Evolutionary conservation across 129 eudicot species (phyloP).

Genomic region (Artemisia tridentata): DNA sequence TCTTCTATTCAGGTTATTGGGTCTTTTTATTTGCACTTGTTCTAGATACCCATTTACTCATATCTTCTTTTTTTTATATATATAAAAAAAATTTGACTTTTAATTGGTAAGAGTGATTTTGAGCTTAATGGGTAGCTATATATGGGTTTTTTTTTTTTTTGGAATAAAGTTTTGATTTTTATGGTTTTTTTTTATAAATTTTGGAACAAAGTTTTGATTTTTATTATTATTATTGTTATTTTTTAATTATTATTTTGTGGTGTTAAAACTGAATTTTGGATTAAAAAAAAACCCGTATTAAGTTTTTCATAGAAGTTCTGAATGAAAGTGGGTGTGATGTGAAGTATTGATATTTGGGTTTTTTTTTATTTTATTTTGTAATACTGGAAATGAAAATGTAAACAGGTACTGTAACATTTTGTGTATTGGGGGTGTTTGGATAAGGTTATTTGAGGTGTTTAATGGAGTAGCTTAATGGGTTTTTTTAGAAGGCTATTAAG

Average conservation of each 20-base stretch:
- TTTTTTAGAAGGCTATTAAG: background rate
- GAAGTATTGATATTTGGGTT: too few relatives aligned
- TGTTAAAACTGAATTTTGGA: background rate
- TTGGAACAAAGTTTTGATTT: background rate
- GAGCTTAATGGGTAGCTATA: slow-evolving; percentile 15
- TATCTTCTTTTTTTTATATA: background rate
- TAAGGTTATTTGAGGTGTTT: background rate
- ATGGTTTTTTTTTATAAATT: background rate
- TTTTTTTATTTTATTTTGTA: too few relatives aligned
- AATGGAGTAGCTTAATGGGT: background rate
- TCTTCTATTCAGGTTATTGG: background rate
- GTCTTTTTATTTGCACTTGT: slow-evolving; percentile 16
- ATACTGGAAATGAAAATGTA: background rate
- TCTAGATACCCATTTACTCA: too few relatives aligned
- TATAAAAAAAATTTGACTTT: background rate
- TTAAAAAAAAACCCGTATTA: background rate
- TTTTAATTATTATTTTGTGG: background rate
- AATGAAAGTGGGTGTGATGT: slow-evolving; percentile 2
- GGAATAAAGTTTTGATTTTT: background rate
- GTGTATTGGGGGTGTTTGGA: background rate
- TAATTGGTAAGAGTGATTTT: background rate
- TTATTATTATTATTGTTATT: background rate
- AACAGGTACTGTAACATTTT: background rate
- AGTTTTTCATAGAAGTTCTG: slow-evolving; percentile 22
- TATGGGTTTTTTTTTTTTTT: slow-evolving; percentile 7